Percentiles rank a stretch among this genome's conserved stretches.
Conservation (phyloP, 176 grass and related monocot species). For the Zoysia japonica region DNA sequence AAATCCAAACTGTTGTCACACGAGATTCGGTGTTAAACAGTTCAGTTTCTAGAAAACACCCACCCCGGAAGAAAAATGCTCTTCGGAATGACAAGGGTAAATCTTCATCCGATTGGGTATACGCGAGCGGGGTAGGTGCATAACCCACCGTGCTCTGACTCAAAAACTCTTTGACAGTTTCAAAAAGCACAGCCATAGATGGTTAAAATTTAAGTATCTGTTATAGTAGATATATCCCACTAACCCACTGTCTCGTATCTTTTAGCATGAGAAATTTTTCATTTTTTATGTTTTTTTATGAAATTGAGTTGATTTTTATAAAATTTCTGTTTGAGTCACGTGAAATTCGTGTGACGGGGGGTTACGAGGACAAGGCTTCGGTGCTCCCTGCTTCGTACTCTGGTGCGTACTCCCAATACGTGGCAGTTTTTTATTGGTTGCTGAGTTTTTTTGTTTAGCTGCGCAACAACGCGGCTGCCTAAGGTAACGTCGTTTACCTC, state of each 20-base stretch:
- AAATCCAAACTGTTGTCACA: neutral
- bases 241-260: neutral
- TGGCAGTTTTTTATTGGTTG: too few species aligned
- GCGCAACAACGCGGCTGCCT: too few species aligned
- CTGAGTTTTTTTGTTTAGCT: too few species aligned
- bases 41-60: neutral
- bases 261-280: neutral
- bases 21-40: neutral
- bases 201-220: neutral
- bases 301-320: too few species aligned
- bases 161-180: neutral
- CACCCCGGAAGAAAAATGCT: neutral
- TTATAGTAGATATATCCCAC: neutral
- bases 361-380: too few species aligned
- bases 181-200: neutral
- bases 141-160: neutral
- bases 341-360: too few species aligned
- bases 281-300: too few species aligned
- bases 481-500: too few species aligned
- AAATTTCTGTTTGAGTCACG: too few species aligned
- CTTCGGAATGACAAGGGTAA: neutral
- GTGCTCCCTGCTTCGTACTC: too few species aligned
- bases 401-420: too few species aligned
- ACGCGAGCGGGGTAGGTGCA: neutral
- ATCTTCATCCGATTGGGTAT: neutral